Evolutionary conservation across 768 basidiomycete genomes (phyloP), one percentile per base, ranked within the genome.

Genomic region (Boletus fagicola): DNA sequence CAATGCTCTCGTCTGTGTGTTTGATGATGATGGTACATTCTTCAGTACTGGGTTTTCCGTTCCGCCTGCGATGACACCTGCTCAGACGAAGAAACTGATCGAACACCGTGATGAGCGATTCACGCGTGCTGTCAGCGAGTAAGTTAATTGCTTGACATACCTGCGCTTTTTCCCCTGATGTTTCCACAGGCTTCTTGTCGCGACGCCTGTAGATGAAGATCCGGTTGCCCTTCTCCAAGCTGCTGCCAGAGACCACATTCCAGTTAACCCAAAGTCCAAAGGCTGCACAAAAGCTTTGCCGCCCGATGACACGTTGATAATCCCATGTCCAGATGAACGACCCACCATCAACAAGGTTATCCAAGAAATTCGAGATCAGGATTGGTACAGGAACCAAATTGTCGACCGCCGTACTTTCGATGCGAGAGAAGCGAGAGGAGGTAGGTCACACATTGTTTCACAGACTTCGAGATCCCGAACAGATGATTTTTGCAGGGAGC

Each of bases 341-440:
- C 82, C 80, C 28, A 74, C 85, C 1, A 82, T 94, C 7, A 72
- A 78, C 13, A 70, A 74, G 5, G 2, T 33, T 33, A 33, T 33
- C 31, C 31, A 33, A 31, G 31, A 31, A 31, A 31, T 31, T 31
- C 31, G 72, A 52, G 72, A 74, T 31, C 80, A 86, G 56, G 73
- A 77, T 0, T 88, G 88, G 85, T 94, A 90, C 68, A 74, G 75
- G 49, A 80, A 80, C 20, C 90, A 94, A 72, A 88, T 95, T 31
- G 76, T 78, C 5, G 75, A 83, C 54, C 77, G 80, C 38, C 78
- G 81, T 46, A 81, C 78, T 0, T 75, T 86, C 20, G 77, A 79
- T 11, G 80, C 80, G 3, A 84, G 79, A 62, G 74, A 74, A 24
- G 81, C 80, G 10, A 73, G 76, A 51, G 76, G 73, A 57, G 88